Evolutionary conservation across 257 asterid genomes (phyloP).

Genomic region (Solanum gandarillasii): DNA sequence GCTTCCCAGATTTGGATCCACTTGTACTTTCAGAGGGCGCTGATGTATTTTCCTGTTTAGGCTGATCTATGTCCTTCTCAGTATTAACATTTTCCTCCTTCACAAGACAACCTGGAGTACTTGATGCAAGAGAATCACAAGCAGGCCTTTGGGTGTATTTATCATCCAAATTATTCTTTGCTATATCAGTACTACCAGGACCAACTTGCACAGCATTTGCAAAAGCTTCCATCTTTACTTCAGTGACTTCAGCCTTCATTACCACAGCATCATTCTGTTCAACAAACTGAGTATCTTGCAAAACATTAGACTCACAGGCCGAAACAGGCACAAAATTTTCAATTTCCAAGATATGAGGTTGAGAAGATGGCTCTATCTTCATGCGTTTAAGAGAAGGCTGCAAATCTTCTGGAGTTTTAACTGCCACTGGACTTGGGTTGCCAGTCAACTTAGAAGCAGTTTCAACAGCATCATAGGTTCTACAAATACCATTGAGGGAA

Average conservation of each 20-base stretch:
- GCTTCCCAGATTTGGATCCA: constrained; percentile 82
- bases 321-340: constrained; percentile 31
- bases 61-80: constrained; percentile 48
- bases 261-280: constrained; percentile 24
- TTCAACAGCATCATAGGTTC: constrained; percentile 41
- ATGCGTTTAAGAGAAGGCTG: constrained; percentile 71
- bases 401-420: constrained; percentile 49
- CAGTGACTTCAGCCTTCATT: constrained; percentile 40
- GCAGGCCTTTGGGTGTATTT: constrained; percentile 32
- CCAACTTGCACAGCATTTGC: constrained; percentile 25
- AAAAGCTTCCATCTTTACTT: constrained; percentile 47
- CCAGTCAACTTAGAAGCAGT: constrained; percentile 28
- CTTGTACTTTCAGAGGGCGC: constrained; percentile 39
- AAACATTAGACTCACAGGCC: constrained; percentile 22
- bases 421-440: constrained; percentile 21
- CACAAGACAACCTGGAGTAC: constrained; percentile 25
- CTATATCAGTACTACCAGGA: constrained; percentile 26
- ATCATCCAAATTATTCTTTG: constrained; percentile 33
- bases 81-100: constrained; percentile 35
- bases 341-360: constrained; percentile 27
- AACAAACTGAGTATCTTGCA: constrained; percentile 26
- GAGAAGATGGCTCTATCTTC: constrained; percentile 50
- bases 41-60: constrained; percentile 38
- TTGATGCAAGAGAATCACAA: constrained; percentile 26
- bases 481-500: constrained; percentile 32